Conservation (phyloP, 2,329 filamentous ascomycete genomes). For the Amylocarpus encephaloides region DNA sequence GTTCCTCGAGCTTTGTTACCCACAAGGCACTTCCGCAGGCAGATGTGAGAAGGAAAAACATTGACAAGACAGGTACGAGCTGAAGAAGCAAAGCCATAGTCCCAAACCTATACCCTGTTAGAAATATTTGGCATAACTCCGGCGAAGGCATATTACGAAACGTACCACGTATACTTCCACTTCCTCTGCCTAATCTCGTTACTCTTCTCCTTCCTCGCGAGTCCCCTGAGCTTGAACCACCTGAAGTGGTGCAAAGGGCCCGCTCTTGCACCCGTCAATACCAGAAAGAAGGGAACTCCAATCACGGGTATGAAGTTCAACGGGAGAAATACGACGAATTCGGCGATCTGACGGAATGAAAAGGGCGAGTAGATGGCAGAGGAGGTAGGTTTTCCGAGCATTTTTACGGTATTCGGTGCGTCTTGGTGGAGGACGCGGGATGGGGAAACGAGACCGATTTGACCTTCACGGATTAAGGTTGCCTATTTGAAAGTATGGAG, state of each 20-base stretch:
- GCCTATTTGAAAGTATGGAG: constrained; percentile 29
- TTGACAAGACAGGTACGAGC: constrained; percentile 83
- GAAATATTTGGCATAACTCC: neutral
- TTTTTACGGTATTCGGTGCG: constrained; percentile 65
- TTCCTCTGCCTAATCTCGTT: constrained; percentile 58
- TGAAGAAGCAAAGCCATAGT: constrained; percentile 77
- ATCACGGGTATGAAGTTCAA: constrained; percentile 82
- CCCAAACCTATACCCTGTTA: constrained; percentile 55
- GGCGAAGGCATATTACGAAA: neutral
- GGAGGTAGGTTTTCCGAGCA: constrained; percentile 74
- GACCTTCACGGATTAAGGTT: constrained; percentile 69
- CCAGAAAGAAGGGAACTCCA: constrained; percentile 77
- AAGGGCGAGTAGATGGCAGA: constrained; percentile 80
- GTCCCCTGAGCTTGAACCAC: constrained; percentile 75
- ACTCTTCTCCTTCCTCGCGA: constrained; percentile 68
- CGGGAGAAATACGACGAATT: constrained; percentile 72
- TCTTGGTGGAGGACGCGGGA: constrained; percentile 61
- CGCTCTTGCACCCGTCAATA: constrained; percentile 79
- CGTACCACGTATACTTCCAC: constrained; percentile 78
- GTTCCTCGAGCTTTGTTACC: constrained; percentile 69
- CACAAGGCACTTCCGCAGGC: constrained; percentile 81
- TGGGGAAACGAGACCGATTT: constrained; percentile 60
- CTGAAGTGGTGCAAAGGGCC: constrained; percentile 88
- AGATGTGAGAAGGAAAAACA: constrained; percentile 87
- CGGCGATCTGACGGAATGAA: constrained; percentile 82